These are phyloP conservation scores for Vigna angularis DNA, from an alignment of 306 rosid species.

Conservation along the genomic window DNA sequence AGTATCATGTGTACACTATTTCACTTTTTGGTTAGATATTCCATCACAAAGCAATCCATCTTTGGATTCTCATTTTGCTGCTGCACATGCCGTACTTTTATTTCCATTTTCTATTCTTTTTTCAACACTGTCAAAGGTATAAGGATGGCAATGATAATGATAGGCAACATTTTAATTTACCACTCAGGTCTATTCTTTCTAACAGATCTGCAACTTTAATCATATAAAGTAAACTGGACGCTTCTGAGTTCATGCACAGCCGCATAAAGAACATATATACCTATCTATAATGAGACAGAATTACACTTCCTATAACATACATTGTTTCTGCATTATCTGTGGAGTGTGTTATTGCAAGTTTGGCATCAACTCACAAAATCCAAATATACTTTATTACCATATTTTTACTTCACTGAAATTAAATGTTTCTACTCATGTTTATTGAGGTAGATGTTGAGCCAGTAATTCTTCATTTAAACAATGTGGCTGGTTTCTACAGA, in stretches of 20 bases:
- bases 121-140: conserved; percentile 42
- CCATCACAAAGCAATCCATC: conserved; percentile 41
- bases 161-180: conserved; percentile 40
- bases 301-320: background rate
- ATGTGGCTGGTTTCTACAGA: too few species aligned
- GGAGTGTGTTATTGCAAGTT: background rate
- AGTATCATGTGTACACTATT: conserved; percentile 6
- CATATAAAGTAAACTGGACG: conserved; percentile 46
- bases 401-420: too few species aligned
- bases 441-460: too few species aligned
- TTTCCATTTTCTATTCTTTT: conserved; percentile 45
- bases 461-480: too few species aligned
- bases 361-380: too few species aligned
- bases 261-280: background rate
- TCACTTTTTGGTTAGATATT: conserved; percentile 33
- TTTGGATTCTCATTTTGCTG: conserved; percentile 56
- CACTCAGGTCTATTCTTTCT: conserved; percentile 32
- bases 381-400: too few species aligned
- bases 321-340: conserved; percentile 11
- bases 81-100: conserved; percentile 44
- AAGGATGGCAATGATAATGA: conserved; percentile 48
- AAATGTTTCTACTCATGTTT: too few species aligned
- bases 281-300: background rate
- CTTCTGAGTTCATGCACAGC: conserved; percentile 34
- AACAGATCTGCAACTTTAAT: conserved; percentile 43